Evolutionary conservation across 2,329 filamentous ascomycete species (phyloP), one percentile per base, ranked within the genome.

Genomic region (Stemphylium beticola): DNA sequence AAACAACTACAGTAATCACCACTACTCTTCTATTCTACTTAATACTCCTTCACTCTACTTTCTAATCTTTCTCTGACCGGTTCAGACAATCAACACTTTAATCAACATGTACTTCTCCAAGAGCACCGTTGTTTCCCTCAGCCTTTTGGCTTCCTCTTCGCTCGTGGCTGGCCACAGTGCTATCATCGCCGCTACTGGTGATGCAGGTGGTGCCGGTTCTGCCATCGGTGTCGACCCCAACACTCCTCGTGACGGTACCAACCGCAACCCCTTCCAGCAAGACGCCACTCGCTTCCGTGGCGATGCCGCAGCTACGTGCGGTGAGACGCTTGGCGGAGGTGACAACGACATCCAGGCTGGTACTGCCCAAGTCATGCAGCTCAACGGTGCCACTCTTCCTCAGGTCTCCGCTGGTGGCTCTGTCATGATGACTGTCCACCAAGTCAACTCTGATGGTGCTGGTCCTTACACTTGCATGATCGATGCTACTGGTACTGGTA

Each of bases 401-500:
- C 85, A 88, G 75, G 76, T 89, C 63, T 79, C 77, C 6, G 64
- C 77, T 0, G 86, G 86, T 43, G 87, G 86, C 52, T 64, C 79
- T 14, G 48, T 55, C 7, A 55, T 76, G 62, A 87, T 89, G 80
- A 88, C 85, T 1, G 77, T 88, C 9, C 86, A 88, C 75, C 86
- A 88, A 71, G 85, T 89, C 71, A 89, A 88, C 74, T 79, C 79
- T 33, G 87, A 89, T 61, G 87, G 87, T 53, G 86, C 83, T 55
- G 87, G 87, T 10, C 85, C 86, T 2, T 88, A 87, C 74, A 82
- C 77, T 6, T 87, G 85, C 77, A 85, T 85, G 79, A 85, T 88
- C 69, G 86, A 87, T 66, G 73, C 78, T 50, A 85, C 85, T 53
- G 86, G 78, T 51, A 86, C 85, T 4, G 85, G 80, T 20, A 68